A percentile compares a stretch with the other conserved stretches of the same genome.
Evolutionary conservation across 2,329 filamentous ascomycete species (phyloP).

Genomic region (Coniella lustricola): DNA sequence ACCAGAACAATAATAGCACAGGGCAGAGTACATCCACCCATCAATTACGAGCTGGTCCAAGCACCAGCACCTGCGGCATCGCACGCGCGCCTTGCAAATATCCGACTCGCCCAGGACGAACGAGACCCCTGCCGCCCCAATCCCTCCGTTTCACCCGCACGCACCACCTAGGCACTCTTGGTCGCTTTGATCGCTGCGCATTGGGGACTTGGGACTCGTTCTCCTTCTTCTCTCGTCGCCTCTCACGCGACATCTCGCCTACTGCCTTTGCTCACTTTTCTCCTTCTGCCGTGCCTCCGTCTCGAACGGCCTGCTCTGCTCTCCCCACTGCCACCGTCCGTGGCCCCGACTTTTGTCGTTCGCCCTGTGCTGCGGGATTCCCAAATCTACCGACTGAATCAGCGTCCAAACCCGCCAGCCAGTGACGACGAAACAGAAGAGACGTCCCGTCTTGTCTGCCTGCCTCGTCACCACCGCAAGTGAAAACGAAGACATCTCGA

Average conservation of each 20-base stretch:
- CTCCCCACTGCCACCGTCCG: too few relatives aligned
- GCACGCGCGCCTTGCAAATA: background rate
- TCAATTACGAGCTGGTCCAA: background rate
- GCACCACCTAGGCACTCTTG: background rate
- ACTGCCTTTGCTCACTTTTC: background rate
- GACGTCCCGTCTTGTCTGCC: too few relatives aligned
- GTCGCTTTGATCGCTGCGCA: background rate
- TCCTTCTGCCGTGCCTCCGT: background rate
- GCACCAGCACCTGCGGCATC: background rate
- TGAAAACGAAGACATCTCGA: too few relatives aligned
- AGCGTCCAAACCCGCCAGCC: too few relatives aligned
- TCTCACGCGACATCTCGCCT: background rate
- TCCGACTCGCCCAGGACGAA: slow-evolving; percentile 4
- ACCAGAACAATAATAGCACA: background rate
- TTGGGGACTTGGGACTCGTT: background rate
- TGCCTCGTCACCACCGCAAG: too few relatives aligned
- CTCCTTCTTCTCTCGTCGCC: background rate
- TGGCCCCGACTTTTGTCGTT: too few relatives aligned
- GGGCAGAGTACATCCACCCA: background rate
- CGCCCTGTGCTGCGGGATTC: too few relatives aligned
- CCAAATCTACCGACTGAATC: too few relatives aligned
- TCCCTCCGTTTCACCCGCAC: background rate
- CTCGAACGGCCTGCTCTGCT: background rate
- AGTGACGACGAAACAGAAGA: too few relatives aligned
- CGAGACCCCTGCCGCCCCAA: slow-evolving; percentile 11